Percentiles rank a stretch among this genome's conserved stretches.
Conservation (phyloP, 306 rosid genomes). For the Corylus avellana region DNA sequence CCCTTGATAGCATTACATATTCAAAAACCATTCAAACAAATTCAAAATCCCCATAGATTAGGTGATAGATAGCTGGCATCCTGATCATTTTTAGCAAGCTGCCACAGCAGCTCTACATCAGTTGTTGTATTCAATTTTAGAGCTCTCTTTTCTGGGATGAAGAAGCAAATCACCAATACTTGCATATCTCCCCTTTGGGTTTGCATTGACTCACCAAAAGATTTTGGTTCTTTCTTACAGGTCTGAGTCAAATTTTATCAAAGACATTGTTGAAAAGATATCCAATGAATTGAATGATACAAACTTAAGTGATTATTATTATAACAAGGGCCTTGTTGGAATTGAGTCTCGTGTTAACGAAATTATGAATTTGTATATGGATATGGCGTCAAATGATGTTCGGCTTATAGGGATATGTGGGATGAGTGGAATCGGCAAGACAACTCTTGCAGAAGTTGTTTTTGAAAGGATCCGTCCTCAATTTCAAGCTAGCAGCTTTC, state of each 20-base stretch:
- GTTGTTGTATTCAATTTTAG: too few species aligned
- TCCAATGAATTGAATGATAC: neutral
- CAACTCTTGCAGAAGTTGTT: neutral
- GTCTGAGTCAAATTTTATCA: slow-evolving; percentile 1
- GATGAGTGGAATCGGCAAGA: neutral
- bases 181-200: neutral
- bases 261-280: neutral
- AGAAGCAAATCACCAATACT: neutral
- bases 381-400: neutral
- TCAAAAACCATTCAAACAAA: too few species aligned
- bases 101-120: too few species aligned
- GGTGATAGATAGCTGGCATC: too few species aligned
- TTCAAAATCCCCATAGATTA: too few species aligned
- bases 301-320: neutral
- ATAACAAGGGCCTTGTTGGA: neutral
- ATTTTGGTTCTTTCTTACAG: neutral
- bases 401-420: neutral
- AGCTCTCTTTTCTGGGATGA: too few species aligned
- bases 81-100: too few species aligned
- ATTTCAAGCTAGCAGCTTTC: slow-evolving; percentile 1
- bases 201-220: too few species aligned
- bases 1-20: too few species aligned
- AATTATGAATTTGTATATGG: neutral
- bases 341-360: neutral
- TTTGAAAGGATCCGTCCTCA: neutral